These are phyloP conservation scores for Homolaphlyctis polyrhiza DNA, from an alignment of 371 early-diverging fungal species.

Conservation along the genomic window DNA sequence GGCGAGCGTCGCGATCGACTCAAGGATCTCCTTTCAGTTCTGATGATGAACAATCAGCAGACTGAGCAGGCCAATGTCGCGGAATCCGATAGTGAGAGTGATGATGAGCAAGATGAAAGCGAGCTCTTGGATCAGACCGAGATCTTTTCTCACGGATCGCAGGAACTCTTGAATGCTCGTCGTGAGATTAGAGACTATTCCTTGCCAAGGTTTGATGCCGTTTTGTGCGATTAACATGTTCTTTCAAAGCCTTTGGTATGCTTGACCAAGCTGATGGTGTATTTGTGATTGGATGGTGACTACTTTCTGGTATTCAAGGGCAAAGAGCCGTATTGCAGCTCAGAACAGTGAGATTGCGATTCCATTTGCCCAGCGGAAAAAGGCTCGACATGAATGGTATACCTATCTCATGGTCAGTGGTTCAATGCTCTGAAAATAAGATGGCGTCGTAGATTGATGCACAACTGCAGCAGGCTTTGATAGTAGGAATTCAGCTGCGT, in stretches of 20 bases:
- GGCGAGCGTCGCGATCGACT: conserved; percentile 1
- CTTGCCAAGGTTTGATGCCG: conserved; percentile 62
- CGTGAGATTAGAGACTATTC: conserved; percentile 72
- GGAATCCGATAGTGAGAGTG: conserved; percentile 30
- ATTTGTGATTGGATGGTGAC: neutral
- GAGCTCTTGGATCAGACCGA: too few species aligned
- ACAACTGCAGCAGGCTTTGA: too few species aligned
- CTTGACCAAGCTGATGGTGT: neutral
- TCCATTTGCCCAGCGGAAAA: conserved; percentile 67
- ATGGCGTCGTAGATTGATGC: too few species aligned
- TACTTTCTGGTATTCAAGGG: conserved; percentile 39
- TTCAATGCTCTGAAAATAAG: neutral
- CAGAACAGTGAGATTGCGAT: conserved; percentile 66
- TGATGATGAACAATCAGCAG: conserved; percentile 48
- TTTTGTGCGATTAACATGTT: neutral
- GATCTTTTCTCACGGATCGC: conserved; percentile 80
- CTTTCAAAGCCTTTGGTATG: too few species aligned
- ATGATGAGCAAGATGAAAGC: conserved; percentile 43
- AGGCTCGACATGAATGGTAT: conserved; percentile 73
- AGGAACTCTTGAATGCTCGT: conserved; percentile 65
- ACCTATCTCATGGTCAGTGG: conserved; percentile 55
- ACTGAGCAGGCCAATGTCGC: conserved; percentile 35
- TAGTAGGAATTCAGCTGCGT: conserved; percentile 7
- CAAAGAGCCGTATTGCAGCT: conserved; percentile 60
- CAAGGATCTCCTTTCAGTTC: conserved; percentile 77